Percentiles rank a stretch among this genome's conserved stretches.
Evolutionary conservation across 176 grass and related monocot genomes (phyloP).

Genomic region (Triticum monococcum): DNA sequence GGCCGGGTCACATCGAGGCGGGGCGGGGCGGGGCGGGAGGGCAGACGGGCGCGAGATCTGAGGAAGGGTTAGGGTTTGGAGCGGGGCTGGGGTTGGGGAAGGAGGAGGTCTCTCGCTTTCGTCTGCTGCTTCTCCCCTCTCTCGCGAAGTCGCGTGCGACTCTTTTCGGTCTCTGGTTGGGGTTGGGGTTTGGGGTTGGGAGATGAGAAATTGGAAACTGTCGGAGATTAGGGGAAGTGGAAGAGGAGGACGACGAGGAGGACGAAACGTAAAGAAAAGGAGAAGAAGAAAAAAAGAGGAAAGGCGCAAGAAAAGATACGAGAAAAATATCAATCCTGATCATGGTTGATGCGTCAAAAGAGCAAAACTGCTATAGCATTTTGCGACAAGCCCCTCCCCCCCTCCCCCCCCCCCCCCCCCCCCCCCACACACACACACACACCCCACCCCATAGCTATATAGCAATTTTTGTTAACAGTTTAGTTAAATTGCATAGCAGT

Average conservation of each 20-base stretch:
- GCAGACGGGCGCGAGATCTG: slow-evolving; percentile 39
- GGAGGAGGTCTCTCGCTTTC: slow-evolving; percentile 19
- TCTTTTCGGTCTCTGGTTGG: not conserved
- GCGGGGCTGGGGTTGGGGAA: not conserved
- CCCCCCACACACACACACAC: too few relatives aligned
- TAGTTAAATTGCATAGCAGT: too few relatives aligned
- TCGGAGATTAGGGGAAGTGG: slow-evolving; percentile 35
- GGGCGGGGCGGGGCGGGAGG: not conserved
- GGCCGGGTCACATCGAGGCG: slow-evolving; percentile 40
- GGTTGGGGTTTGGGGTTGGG: slow-evolving; percentile 24
- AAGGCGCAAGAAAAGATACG: not conserved
- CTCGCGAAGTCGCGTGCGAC: slow-evolving; percentile 33
- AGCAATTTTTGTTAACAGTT: too few relatives aligned
- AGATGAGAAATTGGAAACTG: slow-evolving; percentile 38
- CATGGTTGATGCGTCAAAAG: too few relatives aligned
- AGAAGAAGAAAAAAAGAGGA: not conserved
- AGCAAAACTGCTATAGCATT: too few relatives aligned
- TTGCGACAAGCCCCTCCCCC: too few relatives aligned
- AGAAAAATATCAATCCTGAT: not conserved
- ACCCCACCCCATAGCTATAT: too few relatives aligned
- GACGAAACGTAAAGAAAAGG: not conserved
- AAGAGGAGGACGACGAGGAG: not conserved
- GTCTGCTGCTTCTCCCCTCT: slow-evolving; percentile 13
- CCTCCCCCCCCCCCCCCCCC: too few relatives aligned
- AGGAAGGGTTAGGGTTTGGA: slow-evolving; percentile 46